Conservation (phyloP, 768 basidiomycete species). For the Jaapia argillacea region DNA sequence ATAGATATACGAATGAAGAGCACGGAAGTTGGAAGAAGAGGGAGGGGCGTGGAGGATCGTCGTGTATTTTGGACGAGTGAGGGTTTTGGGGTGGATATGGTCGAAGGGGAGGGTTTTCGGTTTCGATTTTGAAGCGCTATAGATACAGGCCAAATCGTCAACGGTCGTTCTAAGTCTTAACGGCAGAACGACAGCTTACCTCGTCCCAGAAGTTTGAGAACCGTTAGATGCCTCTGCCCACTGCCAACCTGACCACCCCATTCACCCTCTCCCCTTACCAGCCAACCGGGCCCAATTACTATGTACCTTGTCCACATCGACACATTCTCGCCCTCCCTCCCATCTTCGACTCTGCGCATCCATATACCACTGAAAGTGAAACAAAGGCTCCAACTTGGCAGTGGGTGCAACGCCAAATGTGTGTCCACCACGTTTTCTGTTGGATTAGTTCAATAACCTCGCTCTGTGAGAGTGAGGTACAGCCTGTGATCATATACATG, state of each 20-base stretch:
- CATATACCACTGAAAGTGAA: constrained; percentile 63
- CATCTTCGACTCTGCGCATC: constrained; percentile 16
- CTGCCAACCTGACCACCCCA: constrained; percentile 49
- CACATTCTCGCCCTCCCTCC: too few species aligned
- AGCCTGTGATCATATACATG: too few species aligned
- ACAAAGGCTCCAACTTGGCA: constrained; percentile 80
- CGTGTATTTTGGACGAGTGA: constrained; percentile 42
- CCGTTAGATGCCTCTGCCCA: constrained; percentile 36
- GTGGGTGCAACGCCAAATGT: constrained; percentile 69
- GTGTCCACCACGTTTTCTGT: constrained; percentile 53
- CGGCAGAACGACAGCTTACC: neutral
- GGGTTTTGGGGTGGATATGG: constrained; percentile 48
- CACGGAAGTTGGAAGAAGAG: constrained; percentile 54
- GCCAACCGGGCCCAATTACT: constrained; percentile 77
- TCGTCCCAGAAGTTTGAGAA: too few species aligned
- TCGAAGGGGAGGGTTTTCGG: constrained; percentile 66
- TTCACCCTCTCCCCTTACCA: constrained; percentile 75
- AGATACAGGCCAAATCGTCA: constrained; percentile 10
- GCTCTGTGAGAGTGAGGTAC: too few species aligned
- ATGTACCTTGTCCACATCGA: constrained; percentile 28
- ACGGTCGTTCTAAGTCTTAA: constrained; percentile 1
- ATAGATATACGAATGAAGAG: constrained; percentile 58
- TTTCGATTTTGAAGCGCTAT: constrained; percentile 25
- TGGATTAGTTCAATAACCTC: too few species aligned
- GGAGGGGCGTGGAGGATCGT: constrained; percentile 75